Base-by-base conservation (phyloP, 768 basidiomycete species). In the Lactarius psammicola region DNA sequence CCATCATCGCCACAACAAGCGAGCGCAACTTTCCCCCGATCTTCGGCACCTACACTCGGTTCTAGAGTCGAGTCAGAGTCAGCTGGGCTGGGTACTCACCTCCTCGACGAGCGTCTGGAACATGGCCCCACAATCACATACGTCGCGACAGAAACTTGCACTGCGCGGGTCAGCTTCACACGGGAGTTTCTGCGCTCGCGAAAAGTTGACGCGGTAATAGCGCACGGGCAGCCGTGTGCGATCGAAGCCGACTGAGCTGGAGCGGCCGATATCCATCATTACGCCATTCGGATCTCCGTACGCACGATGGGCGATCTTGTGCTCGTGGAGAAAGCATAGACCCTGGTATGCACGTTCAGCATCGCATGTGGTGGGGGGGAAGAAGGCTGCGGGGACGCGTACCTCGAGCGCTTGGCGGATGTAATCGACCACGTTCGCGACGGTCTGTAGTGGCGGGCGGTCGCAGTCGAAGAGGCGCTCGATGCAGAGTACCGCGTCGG, bases 321-420 rank as follows among this genome's bases (percentile, higher is more conserved):
- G 31, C 31, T 33, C 3, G 31, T 33, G 31, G 31, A 33, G 31
- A 7, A 33, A 33, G 31, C 31, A 33, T 3, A 3, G 31, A 33
- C 31, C 31, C 7, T 33, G 31, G 31, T 33, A 33, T 7, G 7
- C 31, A 7, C 31, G 7, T 33, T 33, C 31, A 33, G 31, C 31
- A 33, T n/a, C n/a, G n/a, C n/a, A n/a, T n/a, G n/a, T n/a, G n/a
- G n/a, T n/a, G n/a, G n/a, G n/a, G n/a, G n/a, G n/a, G n/a, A n/a
- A n/a, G n/a, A n/a, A n/a, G n/a, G n/a, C n/a, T n/a, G n/a, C n/a
- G n/a, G n/a, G n/a, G n/a, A n/a, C n/a, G n/a, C n/a, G n/a, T 66
- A 81, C 82, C 77, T 84, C 83, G n/a, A 85, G 76, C 1, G 80
- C 68, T 71, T 85, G 83, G 38, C 80, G 73, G 68, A 83, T 80